phyloP scores from a whole-genome alignment of 2,329 filamentous ascomycete genomes.

The Periconia macrospinosa region DNA sequence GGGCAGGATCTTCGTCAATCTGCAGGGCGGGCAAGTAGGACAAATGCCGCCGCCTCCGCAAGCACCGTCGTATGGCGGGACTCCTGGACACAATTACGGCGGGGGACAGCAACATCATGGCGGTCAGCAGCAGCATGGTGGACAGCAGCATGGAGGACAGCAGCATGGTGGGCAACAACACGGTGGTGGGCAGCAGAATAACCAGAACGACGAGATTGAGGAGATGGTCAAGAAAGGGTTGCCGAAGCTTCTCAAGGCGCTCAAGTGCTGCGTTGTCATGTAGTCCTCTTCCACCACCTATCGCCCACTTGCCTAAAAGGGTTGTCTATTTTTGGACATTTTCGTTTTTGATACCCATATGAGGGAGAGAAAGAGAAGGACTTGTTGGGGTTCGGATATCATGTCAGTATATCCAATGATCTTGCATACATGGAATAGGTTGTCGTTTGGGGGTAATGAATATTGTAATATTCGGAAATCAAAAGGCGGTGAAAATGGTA shows the following conservation, averaged over 20 bases:
- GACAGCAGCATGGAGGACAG: constrained; percentile 48
- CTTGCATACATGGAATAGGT: too few relatives aligned
- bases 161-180: constrained; percentile 36
- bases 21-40: constrained; percentile 67
- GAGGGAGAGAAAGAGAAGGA: too few relatives aligned
- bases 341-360: too few relatives aligned
- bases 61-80: constrained; percentile 39
- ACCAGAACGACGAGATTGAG: constrained; percentile 59
- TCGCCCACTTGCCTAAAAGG: too few relatives aligned
- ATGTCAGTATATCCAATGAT: too few relatives aligned
- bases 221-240: constrained; percentile 64
- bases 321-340: too few relatives aligned
- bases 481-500: too few relatives aligned
- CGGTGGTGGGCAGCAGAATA: constrained; percentile 46
- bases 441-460: too few relatives aligned
- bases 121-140: constrained; percentile 31
- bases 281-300: constrained; percentile 47
- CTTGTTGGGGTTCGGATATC: too few relatives aligned
- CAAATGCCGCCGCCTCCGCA: constrained; percentile 42
- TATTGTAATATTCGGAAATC: too few relatives aligned
- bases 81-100: constrained; percentile 20
- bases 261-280: constrained; percentile 79
- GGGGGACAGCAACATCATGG: constrained; percentile 40
- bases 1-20: constrained; percentile 84
- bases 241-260: constrained; percentile 62